Evolutionary conservation across 2,329 filamentous ascomycete genomes (phyloP).

Genomic region (Hymenoscyphus salicellus): DNA sequence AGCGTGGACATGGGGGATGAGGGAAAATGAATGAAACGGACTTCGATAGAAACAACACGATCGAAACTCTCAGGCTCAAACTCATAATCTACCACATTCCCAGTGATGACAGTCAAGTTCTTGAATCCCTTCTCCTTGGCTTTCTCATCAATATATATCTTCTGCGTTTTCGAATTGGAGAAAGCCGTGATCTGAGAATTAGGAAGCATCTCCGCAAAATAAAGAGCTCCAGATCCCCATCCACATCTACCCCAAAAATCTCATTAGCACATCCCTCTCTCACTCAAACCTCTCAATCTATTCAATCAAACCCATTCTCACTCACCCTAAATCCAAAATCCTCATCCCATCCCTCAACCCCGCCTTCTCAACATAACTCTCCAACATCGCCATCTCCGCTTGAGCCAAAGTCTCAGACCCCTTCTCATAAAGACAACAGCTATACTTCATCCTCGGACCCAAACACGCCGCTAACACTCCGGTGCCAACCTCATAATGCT

Average conservation of each 20-base stretch:
- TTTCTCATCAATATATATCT: constrained; percentile 60
- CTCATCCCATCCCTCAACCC: constrained; percentile 35
- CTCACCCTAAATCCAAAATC: constrained; percentile 33
- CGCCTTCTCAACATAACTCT: constrained; percentile 59
- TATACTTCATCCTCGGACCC: constrained; percentile 71
- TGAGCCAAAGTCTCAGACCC: constrained; percentile 61
- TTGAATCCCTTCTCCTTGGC: constrained; percentile 54
- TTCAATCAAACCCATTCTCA: not conserved
- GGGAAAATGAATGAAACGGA: constrained; percentile 20
- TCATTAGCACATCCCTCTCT: not conserved
- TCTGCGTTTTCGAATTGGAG: constrained; percentile 68
- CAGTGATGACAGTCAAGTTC: constrained; percentile 64
- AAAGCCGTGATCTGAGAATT: constrained; percentile 62
- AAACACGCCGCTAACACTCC: constrained; percentile 59
- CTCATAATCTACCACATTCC: constrained; percentile 64
- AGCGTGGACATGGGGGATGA: not conserved
- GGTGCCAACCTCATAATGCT: constrained; percentile 72
- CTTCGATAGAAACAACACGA: constrained; percentile 64
- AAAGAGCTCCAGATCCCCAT: constrained; percentile 65
- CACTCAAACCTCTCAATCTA: not conserved
- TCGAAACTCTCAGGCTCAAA: constrained; percentile 59
- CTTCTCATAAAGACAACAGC: constrained; percentile 62
- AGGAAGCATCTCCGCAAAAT: constrained; percentile 63
- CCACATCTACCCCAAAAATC: constrained; percentile 51
- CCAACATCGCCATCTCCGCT: constrained; percentile 66